Evolutionary conservation across 192 early-diverging fungal genomes (phyloP).

Genomic region (Umbelopsis isabellina): DNA sequence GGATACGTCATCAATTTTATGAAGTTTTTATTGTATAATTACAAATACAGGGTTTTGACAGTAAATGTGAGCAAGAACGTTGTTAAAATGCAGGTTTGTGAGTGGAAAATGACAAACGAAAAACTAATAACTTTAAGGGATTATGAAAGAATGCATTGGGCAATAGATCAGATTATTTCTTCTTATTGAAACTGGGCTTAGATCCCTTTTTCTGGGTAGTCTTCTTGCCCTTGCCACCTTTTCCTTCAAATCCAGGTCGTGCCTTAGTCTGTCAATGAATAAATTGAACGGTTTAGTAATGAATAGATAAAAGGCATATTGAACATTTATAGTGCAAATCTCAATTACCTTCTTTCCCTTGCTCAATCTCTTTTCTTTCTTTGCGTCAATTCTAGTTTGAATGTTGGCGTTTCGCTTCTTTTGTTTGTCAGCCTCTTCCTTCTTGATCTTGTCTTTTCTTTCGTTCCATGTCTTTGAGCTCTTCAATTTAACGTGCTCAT

Average conservation of each 20-base stretch:
- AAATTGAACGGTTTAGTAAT: background rate
- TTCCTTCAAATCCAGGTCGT: conserved; percentile 47
- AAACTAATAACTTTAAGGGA: background rate
- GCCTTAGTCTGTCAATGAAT: conserved; percentile 19
- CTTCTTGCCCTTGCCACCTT: conserved; percentile 30
- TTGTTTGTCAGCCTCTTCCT: conserved; percentile 66
- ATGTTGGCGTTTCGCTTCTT: conserved; percentile 88
- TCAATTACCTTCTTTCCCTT: conserved; percentile 62
- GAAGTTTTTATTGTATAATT: conserved; percentile 17
- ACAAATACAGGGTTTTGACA: background rate
- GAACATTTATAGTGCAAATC: background rate
- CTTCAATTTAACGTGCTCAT: conserved; percentile 84
- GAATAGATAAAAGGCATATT: background rate
- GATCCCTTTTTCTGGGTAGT: conserved; percentile 10
- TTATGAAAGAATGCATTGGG: background rate
- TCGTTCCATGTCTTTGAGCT: conserved; percentile 83
- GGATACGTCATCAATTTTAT: conserved; percentile 3
- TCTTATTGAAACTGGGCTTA: conserved; percentile 16
- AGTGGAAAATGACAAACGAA: background rate
- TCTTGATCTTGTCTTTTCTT: conserved; percentile 66
- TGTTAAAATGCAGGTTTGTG: background rate
- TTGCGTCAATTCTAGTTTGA: conserved; percentile 75
- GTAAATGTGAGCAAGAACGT: background rate
- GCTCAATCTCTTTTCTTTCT: conserved; percentile 72
- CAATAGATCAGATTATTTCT: conserved; percentile 7